Percentiles rank a stretch among this genome's conserved stretches.
Conservation (phyloP, 371 early-diverging fungal species). For the Rhizopus microsporus region DNA sequence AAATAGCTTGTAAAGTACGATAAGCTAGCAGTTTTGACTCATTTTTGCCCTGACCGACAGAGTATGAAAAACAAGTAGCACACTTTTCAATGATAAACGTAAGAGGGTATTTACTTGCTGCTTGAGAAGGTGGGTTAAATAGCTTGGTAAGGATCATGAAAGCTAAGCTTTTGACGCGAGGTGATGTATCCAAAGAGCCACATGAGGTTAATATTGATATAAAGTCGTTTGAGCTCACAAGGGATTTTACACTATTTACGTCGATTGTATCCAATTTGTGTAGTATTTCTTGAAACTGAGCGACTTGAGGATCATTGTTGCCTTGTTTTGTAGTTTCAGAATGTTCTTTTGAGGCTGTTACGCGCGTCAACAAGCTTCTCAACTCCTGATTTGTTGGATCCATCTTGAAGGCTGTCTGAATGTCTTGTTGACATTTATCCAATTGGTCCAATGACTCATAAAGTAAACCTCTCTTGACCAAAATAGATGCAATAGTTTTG, state of each 20-base stretch:
- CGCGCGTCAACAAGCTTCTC: slow-evolving; percentile 26
- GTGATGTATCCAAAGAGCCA: slow-evolving; percentile 28
- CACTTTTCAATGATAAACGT: slow-evolving; percentile 39
- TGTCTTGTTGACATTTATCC: slow-evolving; percentile 40
- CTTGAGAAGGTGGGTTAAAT: slow-evolving; percentile 24
- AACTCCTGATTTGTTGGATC: slow-evolving; percentile 39
- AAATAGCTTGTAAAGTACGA: slow-evolving; percentile 61
- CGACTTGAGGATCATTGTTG: slow-evolving; percentile 15
- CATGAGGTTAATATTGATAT: slow-evolving; percentile 37
- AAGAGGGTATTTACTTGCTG: slow-evolving; percentile 21
- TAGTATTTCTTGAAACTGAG: slow-evolving; percentile 24
- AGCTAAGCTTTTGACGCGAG: slow-evolving; percentile 34
- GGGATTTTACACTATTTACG: slow-evolving; percentile 14
- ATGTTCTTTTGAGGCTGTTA: slow-evolving; percentile 7
- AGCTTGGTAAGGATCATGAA: slow-evolving; percentile 44
- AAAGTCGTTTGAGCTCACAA: slow-evolving; percentile 36
- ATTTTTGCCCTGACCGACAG: slow-evolving; percentile 47
- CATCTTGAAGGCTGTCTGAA: slow-evolving; percentile 36
- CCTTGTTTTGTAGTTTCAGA: background rate
- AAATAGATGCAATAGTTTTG: slow-evolving; percentile 15
- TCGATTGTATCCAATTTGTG: slow-evolving; percentile 13
- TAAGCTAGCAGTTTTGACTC: slow-evolving; percentile 48
- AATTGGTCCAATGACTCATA: slow-evolving; percentile 31
- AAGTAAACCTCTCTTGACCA: slow-evolving; percentile 39
- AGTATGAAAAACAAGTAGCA: slow-evolving; percentile 41